Evolutionary conservation across 2,329 filamentous ascomycete genomes (phyloP), one percentile per base, ranked within the genome.

Genomic region (Fusarium papillatum): DNA sequence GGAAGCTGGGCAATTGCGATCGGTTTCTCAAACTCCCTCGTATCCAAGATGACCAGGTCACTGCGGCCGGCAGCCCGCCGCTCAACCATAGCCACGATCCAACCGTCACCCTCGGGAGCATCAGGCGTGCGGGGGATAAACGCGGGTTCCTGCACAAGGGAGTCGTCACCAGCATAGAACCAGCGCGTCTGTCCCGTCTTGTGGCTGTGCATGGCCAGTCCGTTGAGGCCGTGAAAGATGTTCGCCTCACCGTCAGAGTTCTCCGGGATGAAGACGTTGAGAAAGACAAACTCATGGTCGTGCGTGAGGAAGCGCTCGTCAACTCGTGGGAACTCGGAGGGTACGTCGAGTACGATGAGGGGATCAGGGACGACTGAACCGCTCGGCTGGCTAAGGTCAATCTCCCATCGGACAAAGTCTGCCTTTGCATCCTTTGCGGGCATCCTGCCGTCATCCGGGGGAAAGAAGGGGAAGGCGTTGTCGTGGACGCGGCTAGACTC

Each of bases 341-440:
- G 43, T 46, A 24, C n/a, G 3, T 46, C 43, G 13, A 46, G 43
- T 13, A 46, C 43, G n/a, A 46, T 7, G 13, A 46, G n/a, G 13
- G 43, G 43, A 14, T 46, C 43, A 4, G 43, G n/a, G 13, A 46
- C 43, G n/a, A 46, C 43, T 46, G 43, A 46, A n/a, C n/a, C 43
- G n/a, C 43, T 46, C 4, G 43, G 43, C n/a, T 24, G 43, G 43
- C n/a, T 24, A 3, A 72, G 31, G 29, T 76, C 73, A 1, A 76
- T 70, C 26, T 74, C 73, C 74, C 73, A 76, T 1, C 68, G 68
- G 1, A 76, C 74, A 10, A 34, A 76, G 4, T 76, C 73, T n/a
- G 72, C 72, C 43, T 74, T 74, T 0, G 68, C 71, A 22, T 76
- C 73, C n/a, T 46, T 46, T 46, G 43, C 43, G n/a, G 43, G 43